phyloP scores from a whole-genome alignment of 495 filamentous ascomycete species.

The Cryomyces minteri region DNA sequence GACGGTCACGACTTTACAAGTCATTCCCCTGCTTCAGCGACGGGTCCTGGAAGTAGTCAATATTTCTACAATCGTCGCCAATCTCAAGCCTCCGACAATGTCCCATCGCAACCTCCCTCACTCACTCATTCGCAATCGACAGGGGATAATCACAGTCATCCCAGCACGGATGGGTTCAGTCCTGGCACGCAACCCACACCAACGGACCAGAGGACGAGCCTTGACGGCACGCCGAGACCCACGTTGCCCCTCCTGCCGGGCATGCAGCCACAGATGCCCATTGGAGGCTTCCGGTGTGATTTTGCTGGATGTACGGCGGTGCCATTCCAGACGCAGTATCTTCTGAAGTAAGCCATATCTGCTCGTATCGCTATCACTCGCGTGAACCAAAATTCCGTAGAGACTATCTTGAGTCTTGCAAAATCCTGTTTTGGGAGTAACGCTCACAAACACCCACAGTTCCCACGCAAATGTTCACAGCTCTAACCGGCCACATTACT shows the following conservation, averaged over 20 bases:
- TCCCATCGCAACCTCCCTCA: slow-evolving; percentile 9
- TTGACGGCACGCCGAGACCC: slow-evolving; percentile 11
- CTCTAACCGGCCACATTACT: slow-evolving; percentile 78
- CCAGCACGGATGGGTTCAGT: slow-evolving; percentile 17
- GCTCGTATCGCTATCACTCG: not conserved
- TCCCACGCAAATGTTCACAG: slow-evolving; percentile 98
- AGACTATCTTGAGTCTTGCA: not conserved
- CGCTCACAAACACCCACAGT: slow-evolving; percentile 23
- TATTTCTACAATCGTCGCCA: slow-evolving; percentile 15
- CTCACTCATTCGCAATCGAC: slow-evolving; percentile 11
- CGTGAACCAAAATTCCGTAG: not conserved
- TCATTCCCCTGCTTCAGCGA: slow-evolving; percentile 3
- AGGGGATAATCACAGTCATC: slow-evolving; percentile 14
- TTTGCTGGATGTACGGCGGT: slow-evolving; percentile 59
- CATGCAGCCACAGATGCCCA: slow-evolving; percentile 9
- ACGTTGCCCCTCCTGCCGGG: slow-evolving; percentile 8
- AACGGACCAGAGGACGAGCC: slow-evolving; percentile 12
- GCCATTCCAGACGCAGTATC: slow-evolving; percentile 86
- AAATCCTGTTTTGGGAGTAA: not conserved
- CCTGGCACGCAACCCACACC: slow-evolving; percentile 12
- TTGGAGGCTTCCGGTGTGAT: slow-evolving; percentile 38
- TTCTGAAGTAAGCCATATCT: slow-evolving; percentile 41
- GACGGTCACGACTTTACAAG: slow-evolving; percentile 2
- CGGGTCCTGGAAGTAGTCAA: not conserved
- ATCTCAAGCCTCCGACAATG: slow-evolving; percentile 13